Evolutionary conservation across 1,284 basidiomycete genomes (phyloP).

Genomic region (Cryptococcus maquisensis): DNA sequence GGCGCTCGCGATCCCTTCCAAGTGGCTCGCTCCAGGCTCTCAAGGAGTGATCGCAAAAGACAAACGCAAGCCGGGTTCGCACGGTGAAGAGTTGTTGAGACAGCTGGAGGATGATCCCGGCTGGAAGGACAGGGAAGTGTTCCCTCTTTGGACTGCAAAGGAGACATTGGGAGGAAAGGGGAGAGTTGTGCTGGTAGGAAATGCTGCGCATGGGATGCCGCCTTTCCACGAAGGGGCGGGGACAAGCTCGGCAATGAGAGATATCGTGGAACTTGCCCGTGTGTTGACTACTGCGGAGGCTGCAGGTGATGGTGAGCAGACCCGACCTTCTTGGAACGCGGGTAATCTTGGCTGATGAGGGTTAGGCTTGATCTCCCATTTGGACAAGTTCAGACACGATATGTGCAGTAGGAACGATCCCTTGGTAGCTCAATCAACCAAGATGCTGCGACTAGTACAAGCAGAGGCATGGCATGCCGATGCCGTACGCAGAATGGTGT

Average conservation of each 20-base stretch:
- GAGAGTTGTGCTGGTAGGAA: constrained; percentile 18
- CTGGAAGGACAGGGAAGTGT: constrained; percentile 1
- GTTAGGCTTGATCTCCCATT: background rate
- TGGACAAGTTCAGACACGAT: constrained; percentile 4
- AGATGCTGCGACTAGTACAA: constrained; percentile 19
- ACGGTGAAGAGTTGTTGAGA: background rate
- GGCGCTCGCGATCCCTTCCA: constrained; percentile 16
- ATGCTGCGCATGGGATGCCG: constrained; percentile 21
- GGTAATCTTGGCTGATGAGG: too few species aligned
- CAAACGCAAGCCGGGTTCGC: background rate
- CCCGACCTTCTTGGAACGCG: too few species aligned
- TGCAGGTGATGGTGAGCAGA: background rate
- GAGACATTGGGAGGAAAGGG: constrained; percentile 12
- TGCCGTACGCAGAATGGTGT: constrained; percentile 3
- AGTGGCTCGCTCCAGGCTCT: constrained; percentile 1
- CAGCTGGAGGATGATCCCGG: constrained; percentile 11
- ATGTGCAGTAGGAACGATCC: constrained; percentile 10
- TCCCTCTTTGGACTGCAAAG: constrained; percentile 8
- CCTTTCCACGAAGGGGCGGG: constrained; percentile 26
- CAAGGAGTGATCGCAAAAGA: background rate
- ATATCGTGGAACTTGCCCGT: constrained; percentile 15
- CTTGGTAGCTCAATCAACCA: constrained; percentile 10
- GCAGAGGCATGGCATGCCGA: constrained; percentile 5
- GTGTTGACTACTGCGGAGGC: background rate
- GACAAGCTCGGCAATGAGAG: constrained; percentile 18